Evolutionary conservation across 179 eudicot genomes (phyloP).

Genomic region (Nepenthes alata): DNA sequence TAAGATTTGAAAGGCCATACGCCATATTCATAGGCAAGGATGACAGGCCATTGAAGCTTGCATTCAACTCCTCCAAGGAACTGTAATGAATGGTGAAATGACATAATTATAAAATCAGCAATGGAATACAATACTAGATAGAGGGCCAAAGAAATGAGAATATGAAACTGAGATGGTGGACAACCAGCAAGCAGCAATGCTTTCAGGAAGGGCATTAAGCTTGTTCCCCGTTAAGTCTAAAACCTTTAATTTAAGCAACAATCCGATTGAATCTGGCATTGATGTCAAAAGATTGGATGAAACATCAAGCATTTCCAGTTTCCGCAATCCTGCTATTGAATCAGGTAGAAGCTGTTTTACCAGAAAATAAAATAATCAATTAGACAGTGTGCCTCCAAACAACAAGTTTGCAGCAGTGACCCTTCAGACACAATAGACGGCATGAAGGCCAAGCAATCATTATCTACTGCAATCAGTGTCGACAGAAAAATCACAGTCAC

Average conservation of each 20-base stretch:
- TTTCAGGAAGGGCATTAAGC: constrained; percentile 33
- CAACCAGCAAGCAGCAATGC: constrained; percentile 42
- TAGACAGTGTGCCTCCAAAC: neutral
- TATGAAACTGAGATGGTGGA: neutral
- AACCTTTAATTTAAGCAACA: constrained; percentile 25
- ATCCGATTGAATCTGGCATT: constrained; percentile 43
- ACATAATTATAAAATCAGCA: neutral
- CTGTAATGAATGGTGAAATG: constrained; percentile 11
- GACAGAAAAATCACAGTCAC: too few species aligned
- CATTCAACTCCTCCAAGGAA: constrained; percentile 38
- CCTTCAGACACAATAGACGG: too few species aligned
- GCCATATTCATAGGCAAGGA: constrained; percentile 39
- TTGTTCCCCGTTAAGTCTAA: constrained; percentile 33
- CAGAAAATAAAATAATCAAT: neutral
- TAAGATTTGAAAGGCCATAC: constrained; percentile 23
- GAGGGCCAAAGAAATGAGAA: neutral
- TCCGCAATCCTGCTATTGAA: constrained; percentile 27
- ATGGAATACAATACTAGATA: neutral
- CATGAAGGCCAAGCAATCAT: too few species aligned
- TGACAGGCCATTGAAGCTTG: constrained; percentile 30
- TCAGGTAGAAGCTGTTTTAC: constrained; percentile 32
- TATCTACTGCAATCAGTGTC: too few species aligned
- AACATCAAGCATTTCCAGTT: constrained; percentile 34
- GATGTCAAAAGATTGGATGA: constrained; percentile 33
- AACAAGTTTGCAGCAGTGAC: neutral